phyloP scores from a whole-genome alignment of 768 basidiomycete species.

The Lactifluus echinatus region DNA sequence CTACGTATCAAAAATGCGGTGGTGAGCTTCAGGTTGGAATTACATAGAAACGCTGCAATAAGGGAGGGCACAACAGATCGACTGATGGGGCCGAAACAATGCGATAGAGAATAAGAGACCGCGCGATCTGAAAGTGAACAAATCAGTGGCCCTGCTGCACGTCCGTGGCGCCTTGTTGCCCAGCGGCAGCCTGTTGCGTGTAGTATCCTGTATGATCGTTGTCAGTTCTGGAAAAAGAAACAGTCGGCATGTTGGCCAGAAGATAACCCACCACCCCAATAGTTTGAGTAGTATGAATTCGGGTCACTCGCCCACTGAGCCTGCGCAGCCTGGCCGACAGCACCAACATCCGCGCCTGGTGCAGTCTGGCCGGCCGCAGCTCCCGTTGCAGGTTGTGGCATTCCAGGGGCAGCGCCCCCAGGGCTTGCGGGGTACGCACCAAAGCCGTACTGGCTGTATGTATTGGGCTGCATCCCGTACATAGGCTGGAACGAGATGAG shows the following conservation, averaged over 20 bases:
- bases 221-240: neutral
- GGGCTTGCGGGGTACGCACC: conserved; percentile 67
- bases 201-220: conserved; percentile 56
- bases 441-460: conserved; percentile 75
- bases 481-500: conserved; percentile 46
- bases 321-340: conserved; percentile 48
- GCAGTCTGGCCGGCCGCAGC: conserved; percentile 38
- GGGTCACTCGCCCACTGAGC: conserved; percentile 75
- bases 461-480: conserved; percentile 81
- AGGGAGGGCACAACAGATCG: conserved; percentile 11
- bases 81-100: conserved; percentile 1
- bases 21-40: conserved; percentile 1
- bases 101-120: conserved; percentile 3
- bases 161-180: conserved; percentile 52
- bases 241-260: neutral
- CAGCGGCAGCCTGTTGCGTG: conserved; percentile 55
- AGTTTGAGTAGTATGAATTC: conserved; percentile 68
- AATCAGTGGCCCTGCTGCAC: conserved; percentile 27
- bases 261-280: conserved; percentile 77
- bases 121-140: neutral
- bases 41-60: conserved; percentile 2
- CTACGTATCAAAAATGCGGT: conserved; percentile 7
- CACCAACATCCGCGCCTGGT: conserved; percentile 47
- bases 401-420: conserved; percentile 40
- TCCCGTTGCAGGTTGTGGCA: conserved; percentile 40